These are phyloP conservation scores for Phytomonas francai DNA, from an alignment of 208 protist species.

Conservation along the genomic window DNA sequence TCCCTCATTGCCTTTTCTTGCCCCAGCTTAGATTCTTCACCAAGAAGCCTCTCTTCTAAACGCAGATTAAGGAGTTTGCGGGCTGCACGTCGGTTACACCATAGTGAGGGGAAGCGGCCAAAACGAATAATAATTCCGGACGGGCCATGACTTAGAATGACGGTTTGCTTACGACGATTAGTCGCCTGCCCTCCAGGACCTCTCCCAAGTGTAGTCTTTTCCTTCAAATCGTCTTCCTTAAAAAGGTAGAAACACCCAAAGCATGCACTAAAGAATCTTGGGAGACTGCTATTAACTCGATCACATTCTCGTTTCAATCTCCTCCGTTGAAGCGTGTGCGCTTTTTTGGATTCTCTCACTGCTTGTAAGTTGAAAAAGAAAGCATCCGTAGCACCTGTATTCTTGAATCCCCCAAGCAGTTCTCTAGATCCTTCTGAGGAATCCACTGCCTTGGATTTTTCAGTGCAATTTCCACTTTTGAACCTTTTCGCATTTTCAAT, in stretches of 20 bases:
- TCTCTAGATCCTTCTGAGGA: constrained; percentile 34
- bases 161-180: constrained; percentile 81
- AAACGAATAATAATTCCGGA: constrained; percentile 68
- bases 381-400: constrained; percentile 18
- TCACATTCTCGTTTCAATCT: constrained; percentile 19
- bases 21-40: constrained; percentile 41
- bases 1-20: constrained; percentile 16
- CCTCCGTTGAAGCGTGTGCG: background rate
- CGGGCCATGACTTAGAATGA: constrained; percentile 60
- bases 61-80: constrained; percentile 66
- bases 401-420: constrained; percentile 42
- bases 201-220: constrained; percentile 71
- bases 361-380: constrained; percentile 46
- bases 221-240: constrained; percentile 61
- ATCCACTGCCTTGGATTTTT: constrained; percentile 49
- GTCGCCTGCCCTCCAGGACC: constrained; percentile 84
- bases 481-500: background rate
- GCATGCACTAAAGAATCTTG: constrained; percentile 39
- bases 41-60: constrained; percentile 63
- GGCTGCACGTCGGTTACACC: constrained; percentile 72
- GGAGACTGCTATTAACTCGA: constrained; percentile 19
- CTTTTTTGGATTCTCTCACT: constrained; percentile 4
- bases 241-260: constrained; percentile 78
- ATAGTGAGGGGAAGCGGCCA: constrained; percentile 80
- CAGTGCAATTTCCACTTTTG: constrained; percentile 1